Percentiles rank a stretch among this genome's conserved stretches.
Conservation (phyloP, 768 basidiomycete genomes). For the Rhizopogon roseolus region DNA sequence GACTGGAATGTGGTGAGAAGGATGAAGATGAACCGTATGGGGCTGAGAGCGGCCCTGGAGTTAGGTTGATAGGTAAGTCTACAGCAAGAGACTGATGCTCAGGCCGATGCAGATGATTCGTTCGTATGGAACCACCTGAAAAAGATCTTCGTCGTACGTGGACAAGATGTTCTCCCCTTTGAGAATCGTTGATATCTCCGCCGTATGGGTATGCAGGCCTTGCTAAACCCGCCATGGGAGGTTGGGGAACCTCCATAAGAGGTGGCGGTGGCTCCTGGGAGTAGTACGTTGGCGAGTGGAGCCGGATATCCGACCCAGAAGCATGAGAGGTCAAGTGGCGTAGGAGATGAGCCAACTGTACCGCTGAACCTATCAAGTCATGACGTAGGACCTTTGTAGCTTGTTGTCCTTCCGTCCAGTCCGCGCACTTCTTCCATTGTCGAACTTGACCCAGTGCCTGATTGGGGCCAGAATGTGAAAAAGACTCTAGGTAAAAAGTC, state of each 20-base stretch:
- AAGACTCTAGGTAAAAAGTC: conserved; percentile 59
- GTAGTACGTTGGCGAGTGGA: conserved; percentile 34
- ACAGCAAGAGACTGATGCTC: conserved; percentile 5
- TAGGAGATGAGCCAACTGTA: conserved; percentile 54
- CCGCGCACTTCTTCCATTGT: conserved; percentile 60
- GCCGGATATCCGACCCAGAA: conserved; percentile 28
- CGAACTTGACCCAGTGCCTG: conserved; percentile 26
- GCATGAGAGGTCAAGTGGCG: conserved; percentile 36
- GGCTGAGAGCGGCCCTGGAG: conserved; percentile 7
- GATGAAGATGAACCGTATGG: conserved; percentile 9
- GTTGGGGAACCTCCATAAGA: conserved; percentile 36
- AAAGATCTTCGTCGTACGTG: conserved; percentile 26
- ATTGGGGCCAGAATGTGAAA: conserved; percentile 24
- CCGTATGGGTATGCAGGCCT: conserved; percentile 24
- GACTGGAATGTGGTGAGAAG: conserved; percentile 10
- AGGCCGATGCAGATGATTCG: conserved; percentile 11
- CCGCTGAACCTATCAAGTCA: conserved; percentile 57
- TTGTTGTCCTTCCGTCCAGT: conserved; percentile 76
- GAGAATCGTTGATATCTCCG: conserved; percentile 14
- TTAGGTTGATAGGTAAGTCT: conserved; percentile 7
- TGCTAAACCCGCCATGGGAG: conserved; percentile 29
- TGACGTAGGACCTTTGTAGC: conserved; percentile 63
- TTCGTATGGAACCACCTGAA: conserved; percentile 11
- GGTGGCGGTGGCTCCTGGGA: conserved; percentile 23
- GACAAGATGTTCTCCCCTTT: conserved; percentile 12